A percentile compares a stretch with the other conserved stretches of the same genome.
Conservation (phyloP, 2,329 filamentous ascomycete species). For the Lasiodiplodia hormozganensis region DNA sequence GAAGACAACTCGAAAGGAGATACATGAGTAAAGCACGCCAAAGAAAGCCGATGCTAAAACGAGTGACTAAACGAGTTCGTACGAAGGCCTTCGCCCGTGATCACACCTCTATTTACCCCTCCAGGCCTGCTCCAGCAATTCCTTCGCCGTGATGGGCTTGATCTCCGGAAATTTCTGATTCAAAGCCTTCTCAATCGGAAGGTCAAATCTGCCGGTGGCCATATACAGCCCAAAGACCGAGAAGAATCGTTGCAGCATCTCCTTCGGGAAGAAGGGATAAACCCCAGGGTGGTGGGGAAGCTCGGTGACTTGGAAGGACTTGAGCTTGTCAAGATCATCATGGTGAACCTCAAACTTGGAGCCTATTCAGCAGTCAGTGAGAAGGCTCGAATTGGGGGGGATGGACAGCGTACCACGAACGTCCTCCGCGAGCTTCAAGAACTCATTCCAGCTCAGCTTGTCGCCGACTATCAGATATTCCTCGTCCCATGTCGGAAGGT, state of each 20-base stretch:
- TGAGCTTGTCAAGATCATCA: slow-evolving; percentile 33
- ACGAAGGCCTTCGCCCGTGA: background rate
- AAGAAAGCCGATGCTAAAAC: too few species aligned
- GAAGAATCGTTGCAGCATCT: slow-evolving; percentile 13
- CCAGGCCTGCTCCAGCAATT: slow-evolving; percentile 12
- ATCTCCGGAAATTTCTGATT: slow-evolving; percentile 24
- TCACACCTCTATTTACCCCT: slow-evolving; percentile 10
- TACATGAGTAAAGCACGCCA: too few species aligned
- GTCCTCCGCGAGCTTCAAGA: slow-evolving; percentile 31
- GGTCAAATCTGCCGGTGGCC: background rate
- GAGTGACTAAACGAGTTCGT: background rate
- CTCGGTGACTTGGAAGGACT: slow-evolving; percentile 31
- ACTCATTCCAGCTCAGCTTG: slow-evolving; percentile 32
- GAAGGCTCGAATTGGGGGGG: background rate
- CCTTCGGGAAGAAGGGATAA: slow-evolving; percentile 34
- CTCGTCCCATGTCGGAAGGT: slow-evolving; percentile 54
- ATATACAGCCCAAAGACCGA: background rate
- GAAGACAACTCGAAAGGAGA: too few species aligned
- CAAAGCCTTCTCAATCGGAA: background rate
- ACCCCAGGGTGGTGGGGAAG: slow-evolving; percentile 28
- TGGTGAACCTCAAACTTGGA: slow-evolving; percentile 32
- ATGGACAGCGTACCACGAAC: slow-evolving; percentile 24
- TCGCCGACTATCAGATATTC: slow-evolving; percentile 34
- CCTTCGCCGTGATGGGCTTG: background rate
- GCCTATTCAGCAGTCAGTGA: background rate